Base-by-base conservation (phyloP, 2,329 filamentous ascomycete species). In the Monilinia vaccinii-corymbosi region DNA sequence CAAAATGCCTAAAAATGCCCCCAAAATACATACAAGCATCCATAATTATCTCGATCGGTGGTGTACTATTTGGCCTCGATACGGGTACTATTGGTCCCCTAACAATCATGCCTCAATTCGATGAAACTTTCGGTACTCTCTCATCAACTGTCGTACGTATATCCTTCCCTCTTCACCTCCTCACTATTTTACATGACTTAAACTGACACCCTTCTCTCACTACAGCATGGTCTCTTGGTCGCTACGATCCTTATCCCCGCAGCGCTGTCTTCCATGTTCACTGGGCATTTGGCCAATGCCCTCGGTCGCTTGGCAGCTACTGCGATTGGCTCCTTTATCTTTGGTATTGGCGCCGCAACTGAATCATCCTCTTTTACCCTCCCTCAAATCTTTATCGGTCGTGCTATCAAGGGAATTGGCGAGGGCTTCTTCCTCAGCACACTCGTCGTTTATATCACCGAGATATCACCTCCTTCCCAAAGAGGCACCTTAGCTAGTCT, bases 241-340 rank as follows among this genome's bases (percentile, higher is more conserved):
- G 85, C 83, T 0, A 76, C 77, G 2, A 81, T 86, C 58, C 72
- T 86, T 52, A 75, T 86, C 34, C 79, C 82, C 0, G 83, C 81
- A 6, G 78, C 78, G 0, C 67, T 84, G 13, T 79, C 82, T 1
- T 82, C 82, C 0, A 73, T 85, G 40, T 79, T 85, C 60, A 81
- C 80, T 0, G 78, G 84, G 0, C 75, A 79, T 62, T 73, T 85
- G 3, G 79, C 75, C 7, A 79, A 79, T 65, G 73, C 69, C 63
- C 75, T 79, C 6, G 83, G 83, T 0, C 75, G 82, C 13, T 72
- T 79, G 0, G 72, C 72, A 18, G 75, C 76, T 0, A 79, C 82
- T 28, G 73, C 74, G 18, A 75, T 81, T 3, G 81, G 82, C 0
- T 70, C 77, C 1, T 66, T 79, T 0, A 70, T 81, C 0, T 86